Evolutionary conservation across 148 eudicot species (phyloP).

Genomic region (Limonium bicolor): DNA sequence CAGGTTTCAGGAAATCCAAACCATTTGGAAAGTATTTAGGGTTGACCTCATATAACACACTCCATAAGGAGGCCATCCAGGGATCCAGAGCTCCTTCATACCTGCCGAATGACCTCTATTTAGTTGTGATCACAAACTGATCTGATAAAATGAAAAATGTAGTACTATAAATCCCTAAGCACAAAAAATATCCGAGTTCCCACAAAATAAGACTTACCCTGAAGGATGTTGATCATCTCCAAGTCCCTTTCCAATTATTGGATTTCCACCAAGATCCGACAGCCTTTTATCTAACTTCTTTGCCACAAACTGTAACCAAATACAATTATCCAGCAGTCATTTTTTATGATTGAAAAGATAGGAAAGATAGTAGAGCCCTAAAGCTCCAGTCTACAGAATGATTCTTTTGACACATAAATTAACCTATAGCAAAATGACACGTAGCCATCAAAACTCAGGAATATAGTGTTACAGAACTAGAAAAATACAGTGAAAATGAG

Average conservation of each 20-base stretch:
- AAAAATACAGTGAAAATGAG: too few relatives aligned
- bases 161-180: neutral
- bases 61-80: conserved; percentile 90
- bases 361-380: too few relatives aligned
- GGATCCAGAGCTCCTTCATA: conserved; percentile 96
- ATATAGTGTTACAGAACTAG: too few relatives aligned
- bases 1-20: conserved; percentile 25
- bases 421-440: too few relatives aligned
- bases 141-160: neutral
- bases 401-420: too few relatives aligned
- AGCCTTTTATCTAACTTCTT: conserved; percentile 93
- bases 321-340: neutral
- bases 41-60: conserved; percentile 31
- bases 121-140: neutral
- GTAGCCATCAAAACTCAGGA: too few relatives aligned
- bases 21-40: conserved; percentile 56
- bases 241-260: conserved; percentile 69
- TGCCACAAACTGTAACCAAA: conserved; percentile 71
- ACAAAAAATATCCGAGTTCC: neutral
- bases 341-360: too few relatives aligned
- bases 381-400: too few relatives aligned
- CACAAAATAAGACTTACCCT: conserved; percentile 32
- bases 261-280: conserved; percentile 58
- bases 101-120: conserved; percentile 17
- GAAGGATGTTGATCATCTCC: conserved; percentile 99